Conservation (phyloP, 139 green algal species). For the Chlamydomonas applanata region DNA sequence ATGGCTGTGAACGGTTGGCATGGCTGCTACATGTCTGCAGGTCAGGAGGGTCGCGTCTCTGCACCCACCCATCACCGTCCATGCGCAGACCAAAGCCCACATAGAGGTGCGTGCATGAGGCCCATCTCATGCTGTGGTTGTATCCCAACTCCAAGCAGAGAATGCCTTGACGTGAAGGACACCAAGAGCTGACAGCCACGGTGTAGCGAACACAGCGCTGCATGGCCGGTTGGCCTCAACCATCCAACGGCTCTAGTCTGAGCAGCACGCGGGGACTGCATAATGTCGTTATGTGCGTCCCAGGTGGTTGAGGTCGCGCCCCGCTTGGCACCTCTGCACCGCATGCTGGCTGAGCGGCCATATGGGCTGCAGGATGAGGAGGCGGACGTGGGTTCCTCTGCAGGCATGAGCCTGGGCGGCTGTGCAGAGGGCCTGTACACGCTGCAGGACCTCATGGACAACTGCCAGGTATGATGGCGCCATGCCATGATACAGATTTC, state of each 20-base stretch:
- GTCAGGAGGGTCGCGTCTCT: not conserved
- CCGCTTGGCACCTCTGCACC: slow-evolving; percentile 22
- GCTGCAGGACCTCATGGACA: slow-evolving; percentile 40
- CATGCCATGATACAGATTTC: too few relatives aligned
- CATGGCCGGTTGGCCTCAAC: too few relatives aligned
- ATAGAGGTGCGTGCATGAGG: slow-evolving; percentile 34
- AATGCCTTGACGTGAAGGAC: too few relatives aligned
- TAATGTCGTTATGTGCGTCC: not conserved
- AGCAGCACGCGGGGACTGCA: too few relatives aligned
- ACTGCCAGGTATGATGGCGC: slow-evolving; percentile 52
- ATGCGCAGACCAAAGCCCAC: slow-evolving; percentile 31
- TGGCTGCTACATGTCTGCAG: too few relatives aligned
- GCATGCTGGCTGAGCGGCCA: slow-evolving; percentile 29
- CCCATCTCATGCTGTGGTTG: not conserved
- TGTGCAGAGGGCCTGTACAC: slow-evolving; percentile 18
- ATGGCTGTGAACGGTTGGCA: too few relatives aligned
- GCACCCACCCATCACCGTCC: slow-evolving; percentile 12
- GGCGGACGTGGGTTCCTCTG: slow-evolving; percentile 2
- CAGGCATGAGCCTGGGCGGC: not conserved
- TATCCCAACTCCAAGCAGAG: slow-evolving; percentile 9
- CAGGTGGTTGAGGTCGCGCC: slow-evolving; percentile 21
- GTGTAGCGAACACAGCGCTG: too few relatives aligned
- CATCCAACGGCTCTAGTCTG: too few relatives aligned
- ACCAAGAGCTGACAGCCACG: too few relatives aligned
- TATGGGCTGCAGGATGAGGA: slow-evolving; percentile 42